Evolutionary conservation across 78 protist species (phyloP), one percentile per base, ranked within the genome.

Genomic region (Speleostelium caveatum): DNA sequence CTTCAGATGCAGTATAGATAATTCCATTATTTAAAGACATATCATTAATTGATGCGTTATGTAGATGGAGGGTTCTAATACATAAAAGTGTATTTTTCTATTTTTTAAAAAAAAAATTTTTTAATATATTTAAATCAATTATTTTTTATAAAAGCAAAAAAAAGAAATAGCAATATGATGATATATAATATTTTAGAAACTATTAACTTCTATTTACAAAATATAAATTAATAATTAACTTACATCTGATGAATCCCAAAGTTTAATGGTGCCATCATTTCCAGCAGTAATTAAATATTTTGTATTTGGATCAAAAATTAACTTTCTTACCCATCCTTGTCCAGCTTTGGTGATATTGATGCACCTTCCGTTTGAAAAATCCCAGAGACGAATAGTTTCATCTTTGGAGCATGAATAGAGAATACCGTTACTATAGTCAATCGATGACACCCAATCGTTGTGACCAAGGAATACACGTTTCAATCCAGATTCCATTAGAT

Each of bases 291-390:
- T 42, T 6, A 83, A 73, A n/a, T 45, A 16, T 41, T 69, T 67
- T 17, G 16, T 30, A 10, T 16, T 16, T 0, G 4, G 16, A 67
- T 26, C 30, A 24, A 17, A 56, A 32, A 69, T 39, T 24, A 83
- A 59, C 16, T 73, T 68, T 59, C 78, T 51, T 19, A 83, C 66
- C 90, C 90, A 83, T 28, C 90, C 90, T 83, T 83, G 90, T 10
- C 65, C 36, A 55, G 53, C 22, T 35, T 32, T 22, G 59, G 69
- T 83, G 35, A 83, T 30, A 32, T 69, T 69, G 19, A n/a, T 51
- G 58, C 90, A 83, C 28, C 90, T 73, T 26, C 90, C 90, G 69
- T 39, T 83, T 26, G 24, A 38, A 58, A 83, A 67, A 56, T 83
- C 90, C 90, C 90, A 83, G n/a, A 38, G 38, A 59, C 90, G 67